phyloP scores from a whole-genome alignment of 2,329 filamentous ascomycete species.

The Fusarium sp. region DNA sequence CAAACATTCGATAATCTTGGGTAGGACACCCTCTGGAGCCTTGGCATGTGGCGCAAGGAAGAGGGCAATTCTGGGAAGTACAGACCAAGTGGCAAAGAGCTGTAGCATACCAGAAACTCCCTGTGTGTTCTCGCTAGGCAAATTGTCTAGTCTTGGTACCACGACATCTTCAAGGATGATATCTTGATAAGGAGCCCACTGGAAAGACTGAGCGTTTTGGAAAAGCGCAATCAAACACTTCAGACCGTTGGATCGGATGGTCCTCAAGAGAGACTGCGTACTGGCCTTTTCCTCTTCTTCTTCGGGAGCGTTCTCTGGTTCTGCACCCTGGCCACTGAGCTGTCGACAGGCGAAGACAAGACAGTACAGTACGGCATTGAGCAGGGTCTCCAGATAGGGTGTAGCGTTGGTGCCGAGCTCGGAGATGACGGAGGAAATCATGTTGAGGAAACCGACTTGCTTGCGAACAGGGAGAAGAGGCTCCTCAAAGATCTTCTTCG shows the following conservation, averaged over 20 bases:
- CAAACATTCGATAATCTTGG: constrained; percentile 78
- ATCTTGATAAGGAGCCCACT: constrained; percentile 78
- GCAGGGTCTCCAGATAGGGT: constrained; percentile 73
- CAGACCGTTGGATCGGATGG: constrained; percentile 76
- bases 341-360: constrained; percentile 75
- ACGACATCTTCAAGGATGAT: constrained; percentile 80
- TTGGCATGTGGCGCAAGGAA: constrained; percentile 66
- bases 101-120: constrained; percentile 85
- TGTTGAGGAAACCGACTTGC: constrained; percentile 91
- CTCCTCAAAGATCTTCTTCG: constrained; percentile 64
- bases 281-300: constrained; percentile 58
- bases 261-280: constrained; percentile 69
- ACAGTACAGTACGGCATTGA: constrained; percentile 85
- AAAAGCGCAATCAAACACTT: constrained; percentile 87
- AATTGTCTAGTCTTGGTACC: constrained; percentile 78
- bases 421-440: constrained; percentile 87
- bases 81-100: constrained; percentile 84
- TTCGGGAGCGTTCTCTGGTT: constrained; percentile 52
- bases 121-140: constrained; percentile 88
- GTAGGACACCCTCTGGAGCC: constrained; percentile 71
- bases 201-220: constrained; percentile 73
- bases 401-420: constrained; percentile 81
- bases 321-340: constrained; percentile 57
- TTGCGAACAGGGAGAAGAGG: constrained; percentile 76
- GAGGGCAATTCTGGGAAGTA: constrained; percentile 70